Evolutionary conservation across 2,329 filamentous ascomycete genomes (phyloP).

Genomic region (Fusarium humuli): DNA sequence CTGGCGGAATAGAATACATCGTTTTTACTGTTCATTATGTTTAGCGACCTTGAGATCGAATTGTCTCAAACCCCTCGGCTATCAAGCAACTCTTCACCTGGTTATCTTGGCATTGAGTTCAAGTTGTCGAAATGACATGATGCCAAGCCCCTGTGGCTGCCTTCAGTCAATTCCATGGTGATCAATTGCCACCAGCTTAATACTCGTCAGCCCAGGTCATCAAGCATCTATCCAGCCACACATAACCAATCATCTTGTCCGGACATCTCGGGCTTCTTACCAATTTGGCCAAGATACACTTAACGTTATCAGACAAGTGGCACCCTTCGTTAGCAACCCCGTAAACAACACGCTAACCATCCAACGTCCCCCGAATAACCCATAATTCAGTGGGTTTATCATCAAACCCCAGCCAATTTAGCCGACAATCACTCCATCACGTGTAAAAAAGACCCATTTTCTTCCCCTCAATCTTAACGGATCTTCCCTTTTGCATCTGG

Average conservation of each 20-base stretch:
- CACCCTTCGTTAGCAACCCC: not conserved
- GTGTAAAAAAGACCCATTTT: not conserved
- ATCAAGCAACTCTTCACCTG: too few relatives aligned
- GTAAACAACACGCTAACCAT: not conserved
- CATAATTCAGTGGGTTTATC: not conserved
- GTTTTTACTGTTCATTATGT: not conserved
- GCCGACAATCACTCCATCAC: slow-evolving; percentile 1
- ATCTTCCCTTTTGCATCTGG: not conserved
- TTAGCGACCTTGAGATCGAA: too few relatives aligned
- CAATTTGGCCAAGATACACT: not conserved
- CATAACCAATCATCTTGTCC: not conserved
- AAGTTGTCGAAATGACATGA: not conserved
- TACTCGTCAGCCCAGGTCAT: not conserved
- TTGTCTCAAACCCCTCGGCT: too few relatives aligned
- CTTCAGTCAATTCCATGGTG: accelerated
- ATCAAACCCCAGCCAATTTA: not conserved
- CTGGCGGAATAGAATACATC: not conserved
- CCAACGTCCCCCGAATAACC: not conserved
- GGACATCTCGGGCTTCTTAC: not conserved
- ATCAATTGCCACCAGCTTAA: not conserved
- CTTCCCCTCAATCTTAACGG: not conserved
- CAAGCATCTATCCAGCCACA: not conserved
- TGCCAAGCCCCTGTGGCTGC: not conserved
- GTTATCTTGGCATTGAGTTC: not conserved
- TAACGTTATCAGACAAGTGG: not conserved